These are phyloP conservation scores for Penicillium rolfsii DNA, from an alignment of 2,329 filamentous ascomycete genomes.

Conservation along the genomic window DNA sequence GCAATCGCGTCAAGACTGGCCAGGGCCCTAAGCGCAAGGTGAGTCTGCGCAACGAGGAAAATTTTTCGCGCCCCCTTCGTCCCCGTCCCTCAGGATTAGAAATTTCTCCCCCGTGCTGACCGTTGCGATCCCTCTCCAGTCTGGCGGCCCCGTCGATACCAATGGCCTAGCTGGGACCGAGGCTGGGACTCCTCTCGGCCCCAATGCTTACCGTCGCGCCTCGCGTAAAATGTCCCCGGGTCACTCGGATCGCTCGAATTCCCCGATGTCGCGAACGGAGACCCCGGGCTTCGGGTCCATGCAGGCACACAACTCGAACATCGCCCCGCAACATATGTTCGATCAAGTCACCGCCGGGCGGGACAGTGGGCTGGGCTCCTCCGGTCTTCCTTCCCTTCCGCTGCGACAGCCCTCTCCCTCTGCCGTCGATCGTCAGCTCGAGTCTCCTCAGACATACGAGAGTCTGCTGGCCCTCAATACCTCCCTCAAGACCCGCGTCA, in stretches of 20 bases:
- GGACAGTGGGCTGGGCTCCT: slow-evolving; percentile 63
- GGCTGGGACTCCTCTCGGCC: slow-evolving; percentile 58
- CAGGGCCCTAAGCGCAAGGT: slow-evolving; percentile 85
- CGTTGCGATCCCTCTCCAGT: slow-evolving; percentile 37
- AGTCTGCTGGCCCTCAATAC: slow-evolving; percentile 79
- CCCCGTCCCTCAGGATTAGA: slow-evolving; percentile 27
- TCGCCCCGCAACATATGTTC: slow-evolving; percentile 77
- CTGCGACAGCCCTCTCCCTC: slow-evolving; percentile 63
- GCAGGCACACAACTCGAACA: slow-evolving; percentile 64
- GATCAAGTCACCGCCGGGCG: slow-evolving; percentile 70
- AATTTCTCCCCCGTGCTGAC: slow-evolving; percentile 31
- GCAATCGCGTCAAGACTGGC: slow-evolving; percentile 92
- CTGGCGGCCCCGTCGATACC: slow-evolving; percentile 49
- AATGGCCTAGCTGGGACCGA: slow-evolving; percentile 65
- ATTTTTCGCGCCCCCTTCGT: slow-evolving; percentile 26
- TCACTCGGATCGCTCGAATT: slow-evolving; percentile 73
- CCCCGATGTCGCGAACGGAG: slow-evolving; percentile 76
- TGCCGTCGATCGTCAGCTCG: slow-evolving; percentile 65
- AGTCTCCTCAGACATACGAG: slow-evolving; percentile 76
- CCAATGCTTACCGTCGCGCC: slow-evolving; percentile 63
- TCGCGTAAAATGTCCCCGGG: slow-evolving; percentile 75
- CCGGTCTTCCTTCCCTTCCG: slow-evolving; percentile 55
- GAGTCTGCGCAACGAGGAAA: slow-evolving; percentile 36
- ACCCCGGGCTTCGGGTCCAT: slow-evolving; percentile 67
- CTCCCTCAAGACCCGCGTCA: slow-evolving; percentile 90